Percentiles rank a stretch among this genome's conserved stretches.
Evolutionary conservation across 768 basidiomycete genomes (phyloP).

Genomic region (Pilatotrama ljubarskyi): DNA sequence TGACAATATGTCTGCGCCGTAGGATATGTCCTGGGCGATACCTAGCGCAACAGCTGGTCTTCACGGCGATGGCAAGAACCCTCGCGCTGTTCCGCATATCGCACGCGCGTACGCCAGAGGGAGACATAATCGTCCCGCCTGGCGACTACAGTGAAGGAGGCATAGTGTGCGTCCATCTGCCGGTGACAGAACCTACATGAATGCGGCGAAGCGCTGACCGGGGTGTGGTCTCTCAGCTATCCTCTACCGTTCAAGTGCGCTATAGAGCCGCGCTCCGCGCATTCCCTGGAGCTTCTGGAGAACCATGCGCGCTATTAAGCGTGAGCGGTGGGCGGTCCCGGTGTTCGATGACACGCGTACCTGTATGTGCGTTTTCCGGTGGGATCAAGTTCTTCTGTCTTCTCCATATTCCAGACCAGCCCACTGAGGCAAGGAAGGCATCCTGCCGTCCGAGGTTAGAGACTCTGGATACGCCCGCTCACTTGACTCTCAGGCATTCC

Average conservation of each 20-base stretch:
- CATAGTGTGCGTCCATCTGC: not conserved
- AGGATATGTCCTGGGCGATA: slow-evolving; percentile 19
- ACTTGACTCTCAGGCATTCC: no score
- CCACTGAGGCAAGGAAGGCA: no score
- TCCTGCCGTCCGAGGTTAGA: no score
- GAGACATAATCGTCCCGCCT: not conserved
- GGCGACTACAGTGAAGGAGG: slow-evolving; percentile 3
- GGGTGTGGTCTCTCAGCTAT: not conserved
- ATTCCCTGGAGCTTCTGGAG: not conserved
- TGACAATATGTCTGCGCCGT: not conserved
- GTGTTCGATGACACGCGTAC: not conserved
- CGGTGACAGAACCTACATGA: not conserved
- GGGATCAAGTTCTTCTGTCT: no score
- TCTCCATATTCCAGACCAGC: no score
- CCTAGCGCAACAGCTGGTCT: slow-evolving; percentile 8
- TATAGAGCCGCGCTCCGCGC: not conserved
- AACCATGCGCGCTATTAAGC: not conserved
- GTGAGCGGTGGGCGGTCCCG: not conserved
- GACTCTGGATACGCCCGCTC: no score
- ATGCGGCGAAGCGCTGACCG: not conserved
- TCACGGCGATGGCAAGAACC: slow-evolving; percentile 10
- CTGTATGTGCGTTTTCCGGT: no score
- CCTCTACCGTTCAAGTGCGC: not conserved
- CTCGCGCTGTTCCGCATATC: slow-evolving; percentile 18
- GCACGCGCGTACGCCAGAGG: not conserved